Evolutionary conservation across 2,329 filamentous ascomycete genomes (phyloP), one percentile per base, ranked within the genome.

Genomic region (Colletotrichum neosansevieriae): DNA sequence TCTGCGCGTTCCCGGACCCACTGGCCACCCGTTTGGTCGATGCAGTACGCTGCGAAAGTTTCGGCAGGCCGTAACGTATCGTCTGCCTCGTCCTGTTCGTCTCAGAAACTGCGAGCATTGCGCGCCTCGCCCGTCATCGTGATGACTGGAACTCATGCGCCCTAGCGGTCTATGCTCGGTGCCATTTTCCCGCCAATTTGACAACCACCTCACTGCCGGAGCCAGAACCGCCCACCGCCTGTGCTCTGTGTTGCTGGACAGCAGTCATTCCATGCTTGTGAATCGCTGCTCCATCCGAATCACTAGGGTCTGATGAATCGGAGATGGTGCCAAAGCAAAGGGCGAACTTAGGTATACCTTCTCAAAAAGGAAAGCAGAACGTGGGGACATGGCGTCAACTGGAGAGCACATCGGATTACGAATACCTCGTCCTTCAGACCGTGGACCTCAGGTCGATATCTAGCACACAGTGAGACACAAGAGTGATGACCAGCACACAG

Each of bases 401-500:
- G 0, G n/a, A 54, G 50, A 36, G 24, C 19, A 1, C 32, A 51
- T n/a, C 49, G 29, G 21, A 38, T 15, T 51, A 29, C 24, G 42
- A n/a, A 15, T 32, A 29, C 6, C 6, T 9, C 29, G 29, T 32
- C 32, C 13, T 17, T 34, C 6, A n/a, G 17, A 13, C 24, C 24
- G 19, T 36, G 45, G 38, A 58, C 19, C 24, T 17, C 34, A 51
- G 38, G 12, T 34, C 15, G 34, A 54, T 29, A 21, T 36, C 45
- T 24, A 40, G 38, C 17, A 47, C 17, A 47, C 13, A 32, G 24
- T 45, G 17, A 40, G 49, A 24, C 32, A 50, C 29, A 3, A 29
- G 17, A 59, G 42, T 45, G 49, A 69, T 66, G 66, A 69, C 66
- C 61, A 60, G 40, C 47, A 66, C 61, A 66, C 17, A 29, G 29